These are phyloP conservation scores for Maudiozyma barnettii DNA, from an alignment of 805 yeast genomes.

Conservation along the genomic window DNA sequence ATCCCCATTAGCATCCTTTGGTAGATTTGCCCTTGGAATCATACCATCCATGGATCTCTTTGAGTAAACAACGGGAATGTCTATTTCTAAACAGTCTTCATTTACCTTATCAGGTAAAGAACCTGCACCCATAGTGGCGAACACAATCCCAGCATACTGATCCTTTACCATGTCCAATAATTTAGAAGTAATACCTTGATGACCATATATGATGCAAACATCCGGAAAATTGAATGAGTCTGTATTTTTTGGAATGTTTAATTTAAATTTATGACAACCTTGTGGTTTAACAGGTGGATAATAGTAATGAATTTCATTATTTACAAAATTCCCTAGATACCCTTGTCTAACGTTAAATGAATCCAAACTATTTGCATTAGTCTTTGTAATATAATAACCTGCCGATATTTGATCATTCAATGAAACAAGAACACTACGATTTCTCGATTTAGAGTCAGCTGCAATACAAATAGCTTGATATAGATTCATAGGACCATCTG, in stretches of 20 bases:
- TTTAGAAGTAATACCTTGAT: constrained; percentile 47
- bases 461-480: constrained; percentile 64
- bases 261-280: constrained; percentile 37
- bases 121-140: constrained; percentile 70
- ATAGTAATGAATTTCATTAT: constrained; percentile 54
- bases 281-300: constrained; percentile 54
- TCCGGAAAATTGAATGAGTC: constrained; percentile 17
- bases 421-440: constrained; percentile 55
- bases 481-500: constrained; percentile 66
- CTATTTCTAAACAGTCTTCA: constrained; percentile 31
- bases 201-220: constrained; percentile 50
- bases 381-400: constrained; percentile 61
- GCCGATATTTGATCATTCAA: constrained; percentile 60
- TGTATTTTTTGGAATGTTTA: constrained; percentile 21
- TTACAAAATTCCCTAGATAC: constrained; percentile 59
- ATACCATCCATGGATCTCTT: constrained; percentile 64
- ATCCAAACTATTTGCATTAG: constrained; percentile 61
- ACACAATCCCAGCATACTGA: constrained; percentile 45
- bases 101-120: constrained; percentile 46
- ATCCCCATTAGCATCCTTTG: constrained; percentile 28
- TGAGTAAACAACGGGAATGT: constrained; percentile 51
- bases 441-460: constrained; percentile 38
- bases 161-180: constrained; percentile 40
- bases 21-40: constrained; percentile 46
- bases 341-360: constrained; percentile 67